phyloP scores from a whole-genome alignment of 345 rosid genomes.

The Raphanus sativus region DNA sequence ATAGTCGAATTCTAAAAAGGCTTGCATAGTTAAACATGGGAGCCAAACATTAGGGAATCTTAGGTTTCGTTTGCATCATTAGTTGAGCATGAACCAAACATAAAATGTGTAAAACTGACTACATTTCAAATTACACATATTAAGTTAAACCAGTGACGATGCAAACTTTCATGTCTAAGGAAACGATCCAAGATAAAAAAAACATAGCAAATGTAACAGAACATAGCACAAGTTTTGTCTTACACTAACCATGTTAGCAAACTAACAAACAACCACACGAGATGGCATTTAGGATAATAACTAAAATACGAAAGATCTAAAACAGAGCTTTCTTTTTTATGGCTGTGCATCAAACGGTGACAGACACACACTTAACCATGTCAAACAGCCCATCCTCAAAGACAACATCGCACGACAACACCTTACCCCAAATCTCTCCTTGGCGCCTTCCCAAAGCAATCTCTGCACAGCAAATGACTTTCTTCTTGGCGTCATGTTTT shows the following conservation, averaged over 20 bases:
- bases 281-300: too few relatives aligned
- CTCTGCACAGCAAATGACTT: neutral
- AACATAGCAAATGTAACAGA: neutral
- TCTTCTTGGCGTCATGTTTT: neutral
- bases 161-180: neutral
- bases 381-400: neutral
- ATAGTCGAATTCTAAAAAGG: too few relatives aligned
- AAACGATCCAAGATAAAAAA: neutral
- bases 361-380: neutral
- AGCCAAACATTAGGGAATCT: too few relatives aligned
- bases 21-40: too few relatives aligned
- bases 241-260: too few relatives aligned
- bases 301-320: neutral
- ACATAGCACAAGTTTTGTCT: neutral
- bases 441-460: neutral
- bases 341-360: neutral
- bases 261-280: too few relatives aligned
- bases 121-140: too few relatives aligned
- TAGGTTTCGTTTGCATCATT: too few relatives aligned
- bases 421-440: neutral
- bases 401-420: neutral
- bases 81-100: too few relatives aligned
- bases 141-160: too few relatives aligned
- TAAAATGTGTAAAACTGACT: too few relatives aligned
- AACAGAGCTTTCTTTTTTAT: neutral